These are phyloP conservation scores for Syzygium jambos DNA, from an alignment of 345 rosid species.

Conservation along the genomic window DNA sequence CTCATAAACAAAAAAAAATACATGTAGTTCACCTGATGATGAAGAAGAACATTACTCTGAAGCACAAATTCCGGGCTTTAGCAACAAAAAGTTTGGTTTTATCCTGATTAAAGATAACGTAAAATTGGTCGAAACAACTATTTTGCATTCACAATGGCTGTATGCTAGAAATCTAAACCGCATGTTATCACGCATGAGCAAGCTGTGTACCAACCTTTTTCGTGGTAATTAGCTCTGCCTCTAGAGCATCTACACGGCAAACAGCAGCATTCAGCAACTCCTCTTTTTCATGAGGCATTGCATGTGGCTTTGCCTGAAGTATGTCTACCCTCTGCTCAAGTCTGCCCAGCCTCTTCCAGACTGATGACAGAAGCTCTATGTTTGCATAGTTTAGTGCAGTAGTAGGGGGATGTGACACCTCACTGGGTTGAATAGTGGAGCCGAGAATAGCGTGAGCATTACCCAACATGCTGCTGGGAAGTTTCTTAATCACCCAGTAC, in stretches of 20 bases:
- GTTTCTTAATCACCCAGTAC: constrained; percentile 19
- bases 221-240: constrained; percentile 79
- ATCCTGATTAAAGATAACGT: neutral
- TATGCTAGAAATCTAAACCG: neutral
- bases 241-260: constrained; percentile 72
- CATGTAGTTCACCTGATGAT: neutral
- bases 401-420: constrained; percentile 41
- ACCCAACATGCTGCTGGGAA: constrained; percentile 4
- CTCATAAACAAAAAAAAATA: neutral
- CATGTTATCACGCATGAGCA: neutral
- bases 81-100: neutral
- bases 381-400: constrained; percentile 29
- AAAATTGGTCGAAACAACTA: neutral
- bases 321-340: constrained; percentile 69
- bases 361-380: constrained; percentile 35
- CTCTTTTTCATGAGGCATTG: constrained; percentile 84
- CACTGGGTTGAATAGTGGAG: constrained; percentile 16
- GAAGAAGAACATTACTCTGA: neutral
- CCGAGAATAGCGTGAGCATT: constrained; percentile 7
- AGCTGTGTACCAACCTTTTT: constrained; percentile 42
- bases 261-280: constrained; percentile 81
- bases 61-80: neutral
- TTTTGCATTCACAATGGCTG: neutral
- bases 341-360: constrained; percentile 49
- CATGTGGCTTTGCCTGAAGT: constrained; percentile 47